Percentiles rank a stretch among this genome's conserved stretches.
Evolutionary conservation across 345 rosid species (phyloP).

Genomic region (Citrus inodora): DNA sequence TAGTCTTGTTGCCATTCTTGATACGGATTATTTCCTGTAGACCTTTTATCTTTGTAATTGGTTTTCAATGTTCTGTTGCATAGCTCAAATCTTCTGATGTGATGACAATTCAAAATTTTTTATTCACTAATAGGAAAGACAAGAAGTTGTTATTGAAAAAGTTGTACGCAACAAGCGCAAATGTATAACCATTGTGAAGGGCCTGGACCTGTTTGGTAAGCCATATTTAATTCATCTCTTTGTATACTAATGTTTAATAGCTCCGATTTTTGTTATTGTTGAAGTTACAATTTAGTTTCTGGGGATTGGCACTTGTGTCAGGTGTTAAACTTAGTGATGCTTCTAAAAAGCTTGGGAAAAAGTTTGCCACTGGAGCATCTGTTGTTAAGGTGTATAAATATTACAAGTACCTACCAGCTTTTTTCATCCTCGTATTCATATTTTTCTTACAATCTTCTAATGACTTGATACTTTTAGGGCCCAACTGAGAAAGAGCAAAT

Average conservation of each 20-base stretch:
- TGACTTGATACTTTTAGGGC: slow-evolving; percentile 46
- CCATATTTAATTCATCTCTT: slow-evolving; percentile 5
- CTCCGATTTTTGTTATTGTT: neutral
- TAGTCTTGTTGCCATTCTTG: neutral
- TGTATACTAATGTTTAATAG: neutral
- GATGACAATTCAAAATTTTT: neutral
- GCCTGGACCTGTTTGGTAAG: slow-evolving; percentile 93
- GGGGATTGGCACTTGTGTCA: slow-evolving; percentile 24
- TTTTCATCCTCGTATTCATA: slow-evolving; percentile 1
- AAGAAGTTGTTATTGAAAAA: slow-evolving; percentile 87
- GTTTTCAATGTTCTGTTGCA: neutral
- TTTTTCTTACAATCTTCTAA: slow-evolving; percentile 1
- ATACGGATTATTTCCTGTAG: neutral
- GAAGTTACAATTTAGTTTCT: slow-evolving; percentile 1
- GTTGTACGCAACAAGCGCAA: slow-evolving; percentile 92
- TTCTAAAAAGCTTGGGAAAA: slow-evolving; percentile 90
- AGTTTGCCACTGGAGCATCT: slow-evolving; percentile 97
- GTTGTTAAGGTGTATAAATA: slow-evolving; percentile 74
- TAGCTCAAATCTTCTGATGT: neutral
- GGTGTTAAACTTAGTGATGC: slow-evolving; percentile 95
- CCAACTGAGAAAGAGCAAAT: slow-evolving; percentile 98
- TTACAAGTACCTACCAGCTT: neutral
- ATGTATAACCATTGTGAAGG: slow-evolving; percentile 87
- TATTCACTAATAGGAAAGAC: slow-evolving; percentile 57
- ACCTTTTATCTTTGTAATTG: neutral